These are phyloP conservation scores for Nemania sp. DNA, from an alignment of 2,329 filamentous ascomycete species.

Conservation along the genomic window DNA sequence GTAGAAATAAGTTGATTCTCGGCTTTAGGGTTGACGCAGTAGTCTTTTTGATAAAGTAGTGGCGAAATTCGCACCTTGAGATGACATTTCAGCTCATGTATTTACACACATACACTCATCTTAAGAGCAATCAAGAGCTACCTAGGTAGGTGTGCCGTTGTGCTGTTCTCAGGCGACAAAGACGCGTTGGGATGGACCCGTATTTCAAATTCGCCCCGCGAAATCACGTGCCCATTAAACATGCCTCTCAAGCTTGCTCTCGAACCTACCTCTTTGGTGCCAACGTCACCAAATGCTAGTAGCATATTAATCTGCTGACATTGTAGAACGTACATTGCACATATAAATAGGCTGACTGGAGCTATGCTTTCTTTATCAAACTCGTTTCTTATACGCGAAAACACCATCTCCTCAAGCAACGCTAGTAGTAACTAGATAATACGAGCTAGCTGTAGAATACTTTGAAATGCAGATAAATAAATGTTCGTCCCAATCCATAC, in stretches of 20 bases:
- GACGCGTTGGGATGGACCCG: slow-evolving; percentile 30
- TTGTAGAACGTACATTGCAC: background rate
- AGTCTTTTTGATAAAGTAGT: background rate
- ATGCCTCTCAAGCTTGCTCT: too few relatives aligned
- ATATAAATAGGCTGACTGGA: background rate
- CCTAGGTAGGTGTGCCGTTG: background rate
- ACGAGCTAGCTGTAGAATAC: slow-evolving; percentile 25
- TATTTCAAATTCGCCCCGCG: slow-evolving; percentile 33
- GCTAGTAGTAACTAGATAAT: slow-evolving; percentile 29
- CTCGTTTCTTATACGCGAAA: slow-evolving; percentile 1
- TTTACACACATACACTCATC: background rate
- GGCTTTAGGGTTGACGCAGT: background rate
- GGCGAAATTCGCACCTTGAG: slow-evolving; percentile 18
- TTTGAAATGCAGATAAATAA: slow-evolving; percentile 26
- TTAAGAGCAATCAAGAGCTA: background rate
- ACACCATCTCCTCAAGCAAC: slow-evolving; percentile 21
- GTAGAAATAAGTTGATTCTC: background rate
- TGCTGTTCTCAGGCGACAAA: slow-evolving; percentile 3
- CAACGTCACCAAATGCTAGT: too few relatives aligned
- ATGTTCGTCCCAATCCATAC: slow-evolving; percentile 20
- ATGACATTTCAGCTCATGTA: slow-evolving; percentile 3
- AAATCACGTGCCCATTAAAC: slow-evolving; percentile 39
- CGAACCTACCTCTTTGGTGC: too few relatives aligned
- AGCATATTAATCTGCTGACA: background rate
- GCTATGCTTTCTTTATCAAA: background rate